phyloP scores from a whole-genome alignment of 106 monocot species.

The Acanthochlamys bracteata region DNA sequence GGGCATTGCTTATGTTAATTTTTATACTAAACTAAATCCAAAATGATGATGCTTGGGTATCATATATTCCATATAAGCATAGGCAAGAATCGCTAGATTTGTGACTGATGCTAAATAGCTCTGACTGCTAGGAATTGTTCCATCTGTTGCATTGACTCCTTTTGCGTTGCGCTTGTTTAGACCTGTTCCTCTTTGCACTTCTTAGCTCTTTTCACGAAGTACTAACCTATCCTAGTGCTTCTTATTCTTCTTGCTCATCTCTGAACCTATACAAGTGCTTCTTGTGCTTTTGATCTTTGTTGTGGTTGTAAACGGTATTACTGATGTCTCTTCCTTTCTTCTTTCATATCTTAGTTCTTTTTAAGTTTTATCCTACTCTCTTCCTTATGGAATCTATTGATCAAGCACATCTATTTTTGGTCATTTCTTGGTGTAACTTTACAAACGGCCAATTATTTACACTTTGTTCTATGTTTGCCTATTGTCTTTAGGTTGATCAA shows the following conservation, averaged over 20 bases:
- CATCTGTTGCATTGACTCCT: no score
- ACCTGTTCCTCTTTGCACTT: no score
- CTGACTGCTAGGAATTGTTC: no score
- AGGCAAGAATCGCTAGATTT: no score
- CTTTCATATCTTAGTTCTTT: no score
- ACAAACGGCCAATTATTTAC: not conserved
- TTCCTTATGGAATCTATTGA: no score
- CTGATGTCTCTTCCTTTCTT: not conserved
- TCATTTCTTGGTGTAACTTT: no score
- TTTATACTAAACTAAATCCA: not conserved
- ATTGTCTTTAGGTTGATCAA: slow-evolving; percentile 3
- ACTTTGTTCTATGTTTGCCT: not conserved
- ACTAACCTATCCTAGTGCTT: not conserved
- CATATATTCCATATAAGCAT: not conserved
- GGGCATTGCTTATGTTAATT: not conserved
- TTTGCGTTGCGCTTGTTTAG: no score
- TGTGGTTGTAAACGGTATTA: not conserved
- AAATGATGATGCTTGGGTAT: not conserved
- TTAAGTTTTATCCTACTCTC: no score
- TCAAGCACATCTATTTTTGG: no score
- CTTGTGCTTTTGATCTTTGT: not conserved
- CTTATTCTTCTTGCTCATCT: not conserved
- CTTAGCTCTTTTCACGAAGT: not conserved
- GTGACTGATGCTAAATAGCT: no score
- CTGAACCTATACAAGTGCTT: not conserved